Percentiles rank a stretch among this genome's conserved stretches.
These are phyloP conservation scores for Ilex aquifolium DNA, from an alignment of 257 asterid species.

Conservation along the genomic window DNA sequence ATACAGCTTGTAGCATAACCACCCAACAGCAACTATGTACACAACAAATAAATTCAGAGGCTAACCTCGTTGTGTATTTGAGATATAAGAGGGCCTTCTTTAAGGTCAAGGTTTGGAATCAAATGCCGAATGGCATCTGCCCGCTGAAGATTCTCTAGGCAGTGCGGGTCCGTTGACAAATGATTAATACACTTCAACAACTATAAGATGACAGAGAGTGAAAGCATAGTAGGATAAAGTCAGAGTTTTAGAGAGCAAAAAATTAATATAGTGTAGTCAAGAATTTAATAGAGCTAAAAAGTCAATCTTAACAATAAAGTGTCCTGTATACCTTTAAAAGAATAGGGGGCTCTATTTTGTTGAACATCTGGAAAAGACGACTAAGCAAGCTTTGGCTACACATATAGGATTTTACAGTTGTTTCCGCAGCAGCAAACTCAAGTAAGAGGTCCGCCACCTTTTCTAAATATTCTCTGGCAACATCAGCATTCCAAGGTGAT, in stretches of 20 bases:
- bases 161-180: conserved; percentile 93
- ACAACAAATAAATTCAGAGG: conserved; percentile 3
- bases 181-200: conserved; percentile 87
- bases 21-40: neutral
- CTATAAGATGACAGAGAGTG: conserved; percentile 30
- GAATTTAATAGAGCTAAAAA: neutral
- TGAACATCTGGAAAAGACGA: conserved; percentile 97
- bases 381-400: conserved; percentile 96
- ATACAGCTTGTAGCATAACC: too few relatives aligned
- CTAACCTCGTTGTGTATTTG: conserved; percentile 98
- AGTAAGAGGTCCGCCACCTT: conserved; percentile 97
- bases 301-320: conserved; percentile 5
- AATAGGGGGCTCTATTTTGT: conserved; percentile 92
- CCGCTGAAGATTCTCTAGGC: conserved; percentile 94
- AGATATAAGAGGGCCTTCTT: conserved; percentile 83
- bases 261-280: neutral
- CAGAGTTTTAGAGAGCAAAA: neutral
- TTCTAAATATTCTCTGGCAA: conserved; percentile 88
- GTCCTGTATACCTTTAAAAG: conserved; percentile 66
- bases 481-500: conserved; percentile 92
- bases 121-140: conserved; percentile 94
- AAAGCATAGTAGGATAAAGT: conserved; percentile 2
- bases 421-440: conserved; percentile 91
- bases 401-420: conserved; percentile 90
- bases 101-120: conserved; percentile 96